These are phyloP conservation scores for Patellifolia procumbens DNA, from an alignment of 179 eudicot species.

Conservation along the genomic window DNA sequence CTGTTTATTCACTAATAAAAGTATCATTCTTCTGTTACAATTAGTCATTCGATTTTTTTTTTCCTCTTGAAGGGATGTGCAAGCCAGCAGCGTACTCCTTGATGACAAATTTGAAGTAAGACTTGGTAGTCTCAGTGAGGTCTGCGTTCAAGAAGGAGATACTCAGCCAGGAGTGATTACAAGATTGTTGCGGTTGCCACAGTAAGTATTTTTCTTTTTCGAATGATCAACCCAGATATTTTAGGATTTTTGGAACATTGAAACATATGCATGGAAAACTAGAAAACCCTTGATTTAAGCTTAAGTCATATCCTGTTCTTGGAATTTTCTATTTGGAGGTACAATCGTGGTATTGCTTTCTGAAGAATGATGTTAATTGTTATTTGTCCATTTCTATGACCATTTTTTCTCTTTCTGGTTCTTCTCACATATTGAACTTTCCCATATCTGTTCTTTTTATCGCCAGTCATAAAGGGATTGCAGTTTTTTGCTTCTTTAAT, in stretches of 20 bases:
- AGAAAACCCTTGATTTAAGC: background rate
- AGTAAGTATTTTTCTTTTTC: conserved; percentile 45
- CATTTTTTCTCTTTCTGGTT: background rate
- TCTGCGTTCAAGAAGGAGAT: conserved; percentile 57
- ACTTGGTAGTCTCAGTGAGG: conserved; percentile 81
- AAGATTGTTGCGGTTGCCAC: conserved; percentile 63
- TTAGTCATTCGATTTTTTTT: background rate
- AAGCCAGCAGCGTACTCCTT: conserved; percentile 91
- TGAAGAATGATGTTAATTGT: background rate
- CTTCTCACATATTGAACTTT: background rate
- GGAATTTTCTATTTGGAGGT: background rate
- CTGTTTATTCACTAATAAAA: background rate
- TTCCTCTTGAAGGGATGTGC: conserved; percentile 57
- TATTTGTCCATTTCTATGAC: background rate
- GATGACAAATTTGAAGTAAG: conserved; percentile 93
- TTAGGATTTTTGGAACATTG: background rate
- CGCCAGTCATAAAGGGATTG: background rate
- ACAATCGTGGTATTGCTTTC: background rate
- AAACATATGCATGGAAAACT: background rate
- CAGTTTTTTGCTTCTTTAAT: background rate
- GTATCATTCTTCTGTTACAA: background rate
- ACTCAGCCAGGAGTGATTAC: conserved; percentile 60
- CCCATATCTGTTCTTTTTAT: background rate
- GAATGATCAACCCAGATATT: background rate
- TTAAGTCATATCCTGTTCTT: background rate